Conservation (phyloP, 1,284 basidiomycete genomes). For the Chondrostereum purpureum region DNA sequence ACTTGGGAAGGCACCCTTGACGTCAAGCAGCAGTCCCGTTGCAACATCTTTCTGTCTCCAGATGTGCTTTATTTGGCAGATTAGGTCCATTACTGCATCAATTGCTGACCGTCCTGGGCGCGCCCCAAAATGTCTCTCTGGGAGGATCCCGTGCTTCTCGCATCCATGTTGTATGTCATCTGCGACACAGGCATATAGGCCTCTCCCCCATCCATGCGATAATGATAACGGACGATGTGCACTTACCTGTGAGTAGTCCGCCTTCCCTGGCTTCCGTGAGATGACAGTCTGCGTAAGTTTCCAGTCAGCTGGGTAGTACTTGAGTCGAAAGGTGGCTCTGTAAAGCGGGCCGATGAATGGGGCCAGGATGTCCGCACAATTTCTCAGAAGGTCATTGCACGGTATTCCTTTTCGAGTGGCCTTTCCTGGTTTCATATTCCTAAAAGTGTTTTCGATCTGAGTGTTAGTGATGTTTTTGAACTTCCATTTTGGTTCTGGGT, state of each 20-base stretch:
- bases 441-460: constrained; percentile 15
- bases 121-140: constrained; percentile 25
- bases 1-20: constrained; percentile 27
- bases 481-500: constrained; percentile 17
- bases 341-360: constrained; percentile 20
- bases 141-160: constrained; percentile 22
- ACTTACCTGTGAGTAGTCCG: constrained; percentile 20
- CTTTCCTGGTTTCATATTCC: constrained; percentile 21
- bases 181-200: constrained; percentile 20
- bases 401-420: constrained; percentile 20
- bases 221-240: constrained; percentile 26
- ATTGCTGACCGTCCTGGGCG: constrained; percentile 26
- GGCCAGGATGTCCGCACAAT: constrained; percentile 14
- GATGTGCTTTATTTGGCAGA: constrained; percentile 21
- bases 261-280: constrained; percentile 24
- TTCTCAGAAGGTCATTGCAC: too few relatives aligned
- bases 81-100: constrained; percentile 27
- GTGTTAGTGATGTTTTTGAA: constrained; percentile 12
- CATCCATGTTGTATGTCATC: constrained; percentile 18
- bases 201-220: constrained; percentile 19
- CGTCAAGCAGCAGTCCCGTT: constrained; percentile 26
- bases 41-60: constrained; percentile 23
- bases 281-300: constrained; percentile 15
- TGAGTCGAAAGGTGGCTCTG: constrained; percentile 16
- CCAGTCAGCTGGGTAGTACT: constrained; percentile 16